A percentile compares a stretch with the other conserved stretches of the same genome.
Evolutionary conservation across 202 grass and related monocot genomes (phyloP).

Genomic region (Digitaria exilis): DNA sequence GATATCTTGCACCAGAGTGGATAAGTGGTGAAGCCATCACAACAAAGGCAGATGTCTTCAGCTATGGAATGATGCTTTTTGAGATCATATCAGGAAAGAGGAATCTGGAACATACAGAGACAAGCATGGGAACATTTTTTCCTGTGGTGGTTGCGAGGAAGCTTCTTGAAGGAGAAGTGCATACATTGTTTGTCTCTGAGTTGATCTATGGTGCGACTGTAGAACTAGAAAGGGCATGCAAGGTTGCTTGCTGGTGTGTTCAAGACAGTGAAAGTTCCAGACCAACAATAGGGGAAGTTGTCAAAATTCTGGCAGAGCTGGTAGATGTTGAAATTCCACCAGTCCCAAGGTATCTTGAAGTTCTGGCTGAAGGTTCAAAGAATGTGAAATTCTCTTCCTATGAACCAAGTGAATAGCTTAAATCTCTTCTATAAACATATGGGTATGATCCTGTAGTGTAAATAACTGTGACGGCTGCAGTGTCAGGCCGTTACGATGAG

Average conservation of each 20-base stretch:
- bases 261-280: too few species aligned
- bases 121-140: slow-evolving; percentile 20
- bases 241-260: slow-evolving; percentile 58
- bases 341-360: slow-evolving; percentile 35
- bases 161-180: slow-evolving; percentile 36
- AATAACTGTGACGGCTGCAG: background rate
- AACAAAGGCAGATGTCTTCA: slow-evolving; percentile 58
- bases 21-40: too few species aligned
- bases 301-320: slow-evolving; percentile 49
- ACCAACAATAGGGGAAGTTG: slow-evolving; percentile 32
- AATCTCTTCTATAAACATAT: background rate
- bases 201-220: background rate
- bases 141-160: slow-evolving; percentile 40
- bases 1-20: too few species aligned
- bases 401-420: background rate
- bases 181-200: background rate
- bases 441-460: background rate
- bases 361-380: slow-evolving; percentile 29
- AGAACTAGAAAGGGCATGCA: slow-evolving; percentile 41
- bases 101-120: slow-evolving; percentile 10
- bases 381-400: background rate
- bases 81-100: slow-evolving; percentile 42
- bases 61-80: slow-evolving; percentile 60
- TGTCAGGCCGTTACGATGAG: background rate
- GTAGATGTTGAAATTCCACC: slow-evolving; percentile 36